Percentiles rank a stretch among this genome's conserved stretches.
Conservation (phyloP, 192 early-diverging fungal species). For the Chytriomyces hyalinus region DNA sequence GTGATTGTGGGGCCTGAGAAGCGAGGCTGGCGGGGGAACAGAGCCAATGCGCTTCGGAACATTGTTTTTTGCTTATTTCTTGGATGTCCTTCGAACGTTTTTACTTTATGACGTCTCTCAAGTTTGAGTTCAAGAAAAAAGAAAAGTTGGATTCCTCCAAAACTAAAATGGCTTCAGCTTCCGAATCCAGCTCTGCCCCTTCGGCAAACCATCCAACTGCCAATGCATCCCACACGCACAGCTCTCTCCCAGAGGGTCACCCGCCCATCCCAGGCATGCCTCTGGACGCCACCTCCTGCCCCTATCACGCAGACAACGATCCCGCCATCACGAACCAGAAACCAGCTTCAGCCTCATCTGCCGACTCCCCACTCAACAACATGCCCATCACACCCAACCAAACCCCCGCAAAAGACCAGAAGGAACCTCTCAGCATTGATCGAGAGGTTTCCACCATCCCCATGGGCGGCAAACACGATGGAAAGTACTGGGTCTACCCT, state of each 20-base stretch:
- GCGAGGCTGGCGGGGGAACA: conserved; percentile 17
- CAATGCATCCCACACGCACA: background rate
- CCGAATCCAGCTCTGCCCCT: background rate
- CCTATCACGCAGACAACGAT: conserved; percentile 35
- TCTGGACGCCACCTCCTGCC: conserved; percentile 31
- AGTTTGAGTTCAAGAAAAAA: no score
- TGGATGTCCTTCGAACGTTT: background rate
- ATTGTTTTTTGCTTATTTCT: background rate
- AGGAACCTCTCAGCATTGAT: conserved; percentile 74
- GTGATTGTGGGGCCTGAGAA: conserved; percentile 12
- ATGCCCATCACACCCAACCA: conserved; percentile 82
- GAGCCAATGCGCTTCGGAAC: background rate
- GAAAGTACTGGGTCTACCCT: conserved; percentile 82
- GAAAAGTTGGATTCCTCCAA: no score
- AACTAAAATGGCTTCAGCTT: no score
- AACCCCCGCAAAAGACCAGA: conserved; percentile 67
- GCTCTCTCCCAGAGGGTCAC: conserved; percentile 24
- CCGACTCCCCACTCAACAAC: conserved; percentile 82
- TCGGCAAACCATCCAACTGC: background rate
- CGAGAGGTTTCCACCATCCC: conserved; percentile 86
- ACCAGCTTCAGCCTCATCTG: background rate
- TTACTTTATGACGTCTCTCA: background rate
- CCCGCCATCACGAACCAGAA: conserved; percentile 23
- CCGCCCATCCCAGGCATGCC: conserved; percentile 11
- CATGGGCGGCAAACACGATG: conserved; percentile 56